These are phyloP conservation scores for Macrophomina tecta DNA, from an alignment of 2,329 filamentous ascomycete species.

Conservation along the genomic window DNA sequence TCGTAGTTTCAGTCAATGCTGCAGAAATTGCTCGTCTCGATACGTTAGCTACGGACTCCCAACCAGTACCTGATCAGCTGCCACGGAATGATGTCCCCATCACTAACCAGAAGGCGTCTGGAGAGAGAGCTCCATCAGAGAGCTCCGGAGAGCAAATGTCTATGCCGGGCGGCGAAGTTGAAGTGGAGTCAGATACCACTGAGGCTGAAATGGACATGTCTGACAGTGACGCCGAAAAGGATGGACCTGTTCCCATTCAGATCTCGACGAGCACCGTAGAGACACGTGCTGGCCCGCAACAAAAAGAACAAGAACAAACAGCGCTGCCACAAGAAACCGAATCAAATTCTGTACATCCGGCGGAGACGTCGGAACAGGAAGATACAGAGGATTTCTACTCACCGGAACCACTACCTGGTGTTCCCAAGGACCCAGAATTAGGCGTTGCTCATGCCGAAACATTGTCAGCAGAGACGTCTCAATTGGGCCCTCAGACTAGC, in stretches of 20 bases:
- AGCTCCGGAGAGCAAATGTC: constrained; percentile 17
- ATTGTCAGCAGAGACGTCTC: not conserved
- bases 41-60: not conserved
- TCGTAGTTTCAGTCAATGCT: not conserved
- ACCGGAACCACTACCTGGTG: constrained; percentile 33
- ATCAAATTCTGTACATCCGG: not conserved
- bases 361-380: constrained; percentile 14
- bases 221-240: constrained; percentile 26
- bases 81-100: no score
- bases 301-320: not conserved
- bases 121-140: not conserved
- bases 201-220: constrained; percentile 31
- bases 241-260: not conserved
- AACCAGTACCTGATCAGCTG: not conserved
- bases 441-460: not conserved
- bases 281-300: not conserved
- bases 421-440: not conserved
- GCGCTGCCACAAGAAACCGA: not conserved
- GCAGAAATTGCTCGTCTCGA: not conserved
- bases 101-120: not conserved
- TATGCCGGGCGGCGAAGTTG: constrained; percentile 18
- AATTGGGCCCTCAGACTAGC: not conserved
- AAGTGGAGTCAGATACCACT: constrained; percentile 22
- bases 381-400: constrained; percentile 46
- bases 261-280: not conserved